A percentile compares a stretch with the other conserved stretches of the same genome.
Conservation (phyloP, 192 early-diverging fungal genomes). For the Spizellomyces sp. region DNA sequence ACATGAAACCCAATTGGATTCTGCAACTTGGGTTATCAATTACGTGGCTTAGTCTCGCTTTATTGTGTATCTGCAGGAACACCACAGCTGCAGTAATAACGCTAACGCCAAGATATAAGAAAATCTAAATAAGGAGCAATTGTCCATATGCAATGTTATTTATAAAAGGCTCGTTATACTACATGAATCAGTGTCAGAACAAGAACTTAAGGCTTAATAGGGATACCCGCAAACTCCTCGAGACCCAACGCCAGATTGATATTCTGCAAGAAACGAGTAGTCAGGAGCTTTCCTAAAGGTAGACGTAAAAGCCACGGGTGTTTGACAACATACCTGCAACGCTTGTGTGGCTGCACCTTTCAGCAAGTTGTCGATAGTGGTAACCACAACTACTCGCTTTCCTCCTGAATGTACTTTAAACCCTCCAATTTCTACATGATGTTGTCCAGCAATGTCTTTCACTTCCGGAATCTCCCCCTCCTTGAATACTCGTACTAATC, state of each 20-base stretch:
- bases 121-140: too few relatives aligned
- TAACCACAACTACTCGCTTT: conserved; percentile 83
- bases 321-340: conserved; percentile 62
- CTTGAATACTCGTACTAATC: conserved; percentile 77
- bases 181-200: too few relatives aligned
- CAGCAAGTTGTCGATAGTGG: conserved; percentile 94
- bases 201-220: conserved; percentile 21
- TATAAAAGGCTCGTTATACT: too few relatives aligned
- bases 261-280: conserved; percentile 58
- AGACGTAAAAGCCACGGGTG: too few relatives aligned
- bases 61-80: too few relatives aligned
- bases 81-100: too few relatives aligned
- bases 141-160: too few relatives aligned
- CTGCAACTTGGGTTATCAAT: too few relatives aligned
- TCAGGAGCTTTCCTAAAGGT: neutral
- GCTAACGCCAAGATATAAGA: too few relatives aligned
- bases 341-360: conserved; percentile 99
- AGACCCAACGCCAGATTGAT: conserved; percentile 91
- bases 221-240: conserved; percentile 91
- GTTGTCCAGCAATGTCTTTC: conserved; percentile 84
- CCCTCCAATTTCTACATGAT: conserved; percentile 89
- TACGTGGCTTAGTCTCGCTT: too few relatives aligned
- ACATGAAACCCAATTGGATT: too few relatives aligned
- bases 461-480: conserved; percentile 79
- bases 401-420: conserved; percentile 76